Conservation (phyloP, 2,329 filamentous ascomycete genomes). For the Westerdykella sp. region DNA sequence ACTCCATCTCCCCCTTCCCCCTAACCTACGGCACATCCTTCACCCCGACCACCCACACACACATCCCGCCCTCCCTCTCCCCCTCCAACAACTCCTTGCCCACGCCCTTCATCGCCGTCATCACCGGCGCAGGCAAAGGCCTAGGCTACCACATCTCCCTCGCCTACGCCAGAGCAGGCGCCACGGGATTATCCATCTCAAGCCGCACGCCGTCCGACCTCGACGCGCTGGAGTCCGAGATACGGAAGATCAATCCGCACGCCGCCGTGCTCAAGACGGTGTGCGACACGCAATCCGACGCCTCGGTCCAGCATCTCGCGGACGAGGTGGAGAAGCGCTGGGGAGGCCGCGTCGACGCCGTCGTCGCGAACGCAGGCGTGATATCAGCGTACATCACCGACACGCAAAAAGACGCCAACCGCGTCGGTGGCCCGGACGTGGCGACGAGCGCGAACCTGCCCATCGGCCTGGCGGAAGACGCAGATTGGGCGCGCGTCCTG, state of each 20-base stretch:
- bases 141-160: slow-evolving; percentile 14
- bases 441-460: slow-evolving; percentile 9
- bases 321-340: slow-evolving; percentile 6
- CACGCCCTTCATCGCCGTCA: slow-evolving; percentile 6
- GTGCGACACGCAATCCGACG: slow-evolving; percentile 9
- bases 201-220: slow-evolving; percentile 10
- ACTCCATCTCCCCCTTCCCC: not conserved
- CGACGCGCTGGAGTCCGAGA: slow-evolving; percentile 5
- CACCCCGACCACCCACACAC: slow-evolving; percentile 4
- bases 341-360: slow-evolving; percentile 10
- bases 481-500: slow-evolving; percentile 16
- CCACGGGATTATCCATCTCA: slow-evolving; percentile 10
- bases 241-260: slow-evolving; percentile 5
- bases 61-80: slow-evolving; percentile 3
- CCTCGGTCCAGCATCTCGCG: slow-evolving; percentile 5
- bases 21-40: slow-evolving; percentile 1
- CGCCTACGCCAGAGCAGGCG: slow-evolving; percentile 11
- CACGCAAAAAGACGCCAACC: not conserved
- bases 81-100: slow-evolving; percentile 5
- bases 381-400: slow-evolving; percentile 11
- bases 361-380: slow-evolving; percentile 18
- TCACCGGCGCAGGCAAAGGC: slow-evolving; percentile 17
- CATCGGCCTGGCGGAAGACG: slow-evolving; percentile 11
- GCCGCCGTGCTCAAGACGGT: slow-evolving; percentile 11
- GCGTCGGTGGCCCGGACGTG: not conserved